These are phyloP conservation scores for Beauveria varroae DNA, from an alignment of 2,329 filamentous ascomycete species.

Conservation along the genomic window DNA sequence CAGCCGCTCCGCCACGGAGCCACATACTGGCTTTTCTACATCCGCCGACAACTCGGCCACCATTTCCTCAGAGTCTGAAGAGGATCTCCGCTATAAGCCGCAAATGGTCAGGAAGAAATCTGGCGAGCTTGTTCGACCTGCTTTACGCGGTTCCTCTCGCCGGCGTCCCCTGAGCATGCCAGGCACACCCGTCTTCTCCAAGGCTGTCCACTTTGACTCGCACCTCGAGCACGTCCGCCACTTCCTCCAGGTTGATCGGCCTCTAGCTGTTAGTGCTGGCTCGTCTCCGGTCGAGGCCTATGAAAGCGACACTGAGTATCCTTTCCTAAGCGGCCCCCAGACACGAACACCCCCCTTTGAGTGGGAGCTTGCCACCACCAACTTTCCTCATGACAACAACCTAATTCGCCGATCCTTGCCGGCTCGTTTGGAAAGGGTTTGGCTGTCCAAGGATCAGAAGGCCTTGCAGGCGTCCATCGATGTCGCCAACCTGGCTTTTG, in stretches of 20 bases:
- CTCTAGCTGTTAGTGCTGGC: constrained; percentile 90
- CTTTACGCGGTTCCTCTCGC: constrained; percentile 70
- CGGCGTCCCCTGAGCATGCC: constrained; percentile 93
- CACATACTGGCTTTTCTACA: constrained; percentile 37
- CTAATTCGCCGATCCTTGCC: constrained; percentile 53
- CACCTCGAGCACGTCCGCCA: constrained; percentile 94
- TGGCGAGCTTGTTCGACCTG: constrained; percentile 89
- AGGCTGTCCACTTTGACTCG: constrained; percentile 97
- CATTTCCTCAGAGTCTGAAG: constrained; percentile 54
- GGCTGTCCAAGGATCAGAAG: constrained; percentile 82
- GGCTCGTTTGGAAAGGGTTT: constrained; percentile 78
- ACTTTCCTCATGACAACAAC: constrained; percentile 63
- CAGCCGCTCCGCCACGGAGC: constrained; percentile 50
- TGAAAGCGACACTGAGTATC: constrained; percentile 83
- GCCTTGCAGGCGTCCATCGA: constrained; percentile 74
- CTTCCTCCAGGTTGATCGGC: constrained; percentile 88
- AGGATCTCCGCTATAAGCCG: constrained; percentile 61
- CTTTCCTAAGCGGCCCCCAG: constrained; percentile 56
- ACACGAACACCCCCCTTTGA: constrained; percentile 52
- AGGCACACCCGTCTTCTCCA: constrained; percentile 89
- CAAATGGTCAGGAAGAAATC: constrained; percentile 97
- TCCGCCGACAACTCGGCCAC: constrained; percentile 43
- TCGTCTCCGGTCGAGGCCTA: constrained; percentile 87
- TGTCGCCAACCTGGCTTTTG: constrained; percentile 82
- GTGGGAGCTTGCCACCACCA: constrained; percentile 80